Conservation (phyloP, 805 yeast genomes). For the Yamadazyma olivae region DNA sequence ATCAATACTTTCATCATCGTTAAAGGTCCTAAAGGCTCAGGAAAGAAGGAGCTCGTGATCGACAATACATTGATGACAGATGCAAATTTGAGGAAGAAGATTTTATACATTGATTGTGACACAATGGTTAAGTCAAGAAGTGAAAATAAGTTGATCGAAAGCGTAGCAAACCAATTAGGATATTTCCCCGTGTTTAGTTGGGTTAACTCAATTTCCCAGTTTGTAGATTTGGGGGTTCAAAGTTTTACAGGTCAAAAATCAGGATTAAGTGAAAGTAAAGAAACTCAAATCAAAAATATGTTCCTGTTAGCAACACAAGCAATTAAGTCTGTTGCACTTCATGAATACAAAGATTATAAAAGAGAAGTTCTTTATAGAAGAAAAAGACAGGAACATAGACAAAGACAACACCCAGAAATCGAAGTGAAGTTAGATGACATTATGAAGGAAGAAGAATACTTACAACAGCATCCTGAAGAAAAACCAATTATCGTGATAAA, state of each 20-base stretch:
- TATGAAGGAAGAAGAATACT: constrained; percentile 72
- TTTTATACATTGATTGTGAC: constrained; percentile 78
- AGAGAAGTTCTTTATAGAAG: constrained; percentile 16
- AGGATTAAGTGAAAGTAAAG: constrained; percentile 81
- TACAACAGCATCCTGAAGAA: constrained; percentile 80
- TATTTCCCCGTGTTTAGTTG: constrained; percentile 94
- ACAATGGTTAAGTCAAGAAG: constrained; percentile 67
- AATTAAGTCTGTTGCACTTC: constrained; percentile 56
- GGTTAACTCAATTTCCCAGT: constrained; percentile 75
- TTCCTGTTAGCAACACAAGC: constrained; percentile 69
- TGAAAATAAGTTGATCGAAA: constrained; percentile 64
- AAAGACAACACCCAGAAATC: constrained; percentile 15
- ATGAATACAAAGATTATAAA: constrained; percentile 28
- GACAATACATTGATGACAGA: constrained; percentile 62
- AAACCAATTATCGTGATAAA: constrained; percentile 86
- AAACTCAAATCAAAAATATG: constrained; percentile 78
- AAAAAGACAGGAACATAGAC: constrained; percentile 17
- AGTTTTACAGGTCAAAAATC: constrained; percentile 93
- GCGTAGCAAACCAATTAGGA: constrained; percentile 75
- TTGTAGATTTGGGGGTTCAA: constrained; percentile 81
- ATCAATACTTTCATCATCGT: constrained; percentile 87
- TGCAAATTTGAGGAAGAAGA: constrained; percentile 37
- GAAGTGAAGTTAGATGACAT: constrained; percentile 19
- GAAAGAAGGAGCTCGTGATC: constrained; percentile 76
- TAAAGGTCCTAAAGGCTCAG: constrained; percentile 94